phyloP scores from a whole-genome alignment of 2,329 filamentous ascomycete genomes.

The Salinomyces thailandicus region DNA sequence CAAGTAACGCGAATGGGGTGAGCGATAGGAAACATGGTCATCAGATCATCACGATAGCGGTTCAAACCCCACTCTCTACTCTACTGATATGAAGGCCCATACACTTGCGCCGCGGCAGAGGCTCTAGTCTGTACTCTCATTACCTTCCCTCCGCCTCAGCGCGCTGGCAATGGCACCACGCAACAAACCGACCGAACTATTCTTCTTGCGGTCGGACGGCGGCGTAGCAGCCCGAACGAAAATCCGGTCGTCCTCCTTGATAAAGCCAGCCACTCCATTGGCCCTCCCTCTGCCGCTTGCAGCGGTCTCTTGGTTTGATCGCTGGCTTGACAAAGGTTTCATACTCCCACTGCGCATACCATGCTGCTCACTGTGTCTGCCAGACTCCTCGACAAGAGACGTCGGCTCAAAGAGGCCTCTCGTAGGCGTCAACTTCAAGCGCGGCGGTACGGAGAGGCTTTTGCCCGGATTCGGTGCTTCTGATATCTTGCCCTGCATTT shows the following conservation, averaged over 20 bases:
- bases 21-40: neutral
- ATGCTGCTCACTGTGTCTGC: too few relatives aligned
- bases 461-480: too few relatives aligned
- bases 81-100: too few relatives aligned
- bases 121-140: neutral
- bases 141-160: constrained; percentile 1
- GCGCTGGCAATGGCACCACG: constrained; percentile 5
- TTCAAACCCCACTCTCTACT: too few relatives aligned
- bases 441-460: constrained; percentile 1
- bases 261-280: neutral
- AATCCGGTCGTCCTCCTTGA: neutral
- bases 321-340: too few relatives aligned
- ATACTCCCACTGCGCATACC: too few relatives aligned
- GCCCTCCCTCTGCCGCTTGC: neutral
- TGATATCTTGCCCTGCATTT: too few relatives aligned
- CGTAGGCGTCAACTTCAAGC: constrained; percentile 5
- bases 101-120: neutral
- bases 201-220: constrained; percentile 5
- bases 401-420: neutral
- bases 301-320: neutral
- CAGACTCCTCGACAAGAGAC: too few relatives aligned
- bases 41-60: too few relatives aligned
- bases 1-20: neutral
- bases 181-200: constrained; percentile 4
- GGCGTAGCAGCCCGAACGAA: constrained; percentile 2